Evolutionary conservation across 768 basidiomycete species (phyloP).

Genomic region (Termitomyces sp.): DNA sequence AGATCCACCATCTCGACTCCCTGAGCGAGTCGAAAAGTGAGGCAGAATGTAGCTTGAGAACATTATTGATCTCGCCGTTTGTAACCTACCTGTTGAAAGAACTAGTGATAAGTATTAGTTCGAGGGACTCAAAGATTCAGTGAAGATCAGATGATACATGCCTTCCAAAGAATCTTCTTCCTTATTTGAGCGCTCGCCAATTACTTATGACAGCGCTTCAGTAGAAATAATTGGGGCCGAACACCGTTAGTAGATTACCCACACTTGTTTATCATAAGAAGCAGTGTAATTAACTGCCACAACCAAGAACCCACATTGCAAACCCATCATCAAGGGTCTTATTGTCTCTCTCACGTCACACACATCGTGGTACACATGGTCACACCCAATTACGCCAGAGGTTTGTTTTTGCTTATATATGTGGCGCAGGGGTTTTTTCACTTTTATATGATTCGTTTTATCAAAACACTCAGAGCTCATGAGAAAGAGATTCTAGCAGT

Average conservation of each 20-base stretch:
- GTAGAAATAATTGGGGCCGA: not conserved
- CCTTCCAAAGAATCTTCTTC: not conserved
- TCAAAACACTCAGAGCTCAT: accelerated
- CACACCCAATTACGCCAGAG: not conserved
- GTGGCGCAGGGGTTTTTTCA: not conserved
- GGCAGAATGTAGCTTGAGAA: not conserved
- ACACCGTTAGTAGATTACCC: not conserved
- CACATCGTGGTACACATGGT: too few relatives aligned
- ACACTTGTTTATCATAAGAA: not conserved
- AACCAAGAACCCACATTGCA: not conserved
- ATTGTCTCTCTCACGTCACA: not conserved
- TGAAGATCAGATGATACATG: not conserved
- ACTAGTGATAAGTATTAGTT: not conserved
- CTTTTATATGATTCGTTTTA: too few relatives aligned
- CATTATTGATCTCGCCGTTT: not conserved
- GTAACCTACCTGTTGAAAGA: not conserved
- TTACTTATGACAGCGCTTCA: not conserved
- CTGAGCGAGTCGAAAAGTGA: not conserved
- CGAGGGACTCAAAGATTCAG: not conserved
- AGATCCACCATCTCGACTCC: not conserved
- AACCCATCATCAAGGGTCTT: not conserved
- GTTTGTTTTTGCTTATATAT: not conserved
- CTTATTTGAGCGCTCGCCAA: not conserved
- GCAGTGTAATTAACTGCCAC: not conserved
- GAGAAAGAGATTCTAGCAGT: too few relatives aligned